Evolutionary conservation across 2,329 filamentous ascomycete genomes (phyloP).

Genomic region (Diplodia sapinea): DNA sequence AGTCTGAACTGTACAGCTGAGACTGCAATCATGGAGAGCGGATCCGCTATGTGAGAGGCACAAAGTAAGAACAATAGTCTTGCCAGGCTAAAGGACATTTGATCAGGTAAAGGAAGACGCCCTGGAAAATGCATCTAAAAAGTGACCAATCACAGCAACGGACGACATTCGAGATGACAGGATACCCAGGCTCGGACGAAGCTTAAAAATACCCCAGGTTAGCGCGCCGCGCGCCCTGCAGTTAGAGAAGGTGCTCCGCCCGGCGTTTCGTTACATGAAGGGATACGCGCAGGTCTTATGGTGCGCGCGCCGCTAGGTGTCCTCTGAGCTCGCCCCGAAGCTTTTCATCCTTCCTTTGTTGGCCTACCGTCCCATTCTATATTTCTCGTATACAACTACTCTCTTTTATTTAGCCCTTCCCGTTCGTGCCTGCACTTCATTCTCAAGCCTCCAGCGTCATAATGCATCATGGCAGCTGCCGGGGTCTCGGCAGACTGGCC

Average conservation of each 20-base stretch:
- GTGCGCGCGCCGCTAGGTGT: conserved; percentile 13
- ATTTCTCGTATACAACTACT: conserved; percentile 1
- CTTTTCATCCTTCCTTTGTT: conserved; percentile 17
- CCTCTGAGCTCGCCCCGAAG: conserved; percentile 8
- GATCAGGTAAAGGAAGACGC: neutral
- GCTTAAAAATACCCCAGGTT: conserved; percentile 8
- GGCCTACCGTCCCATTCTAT: conserved; percentile 2
- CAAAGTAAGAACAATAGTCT: conserved; percentile 11
- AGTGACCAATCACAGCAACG: neutral
- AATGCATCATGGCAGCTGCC: conserved; percentile 26
- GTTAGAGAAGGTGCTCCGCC: neutral
- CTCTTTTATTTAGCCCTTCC: neutral
- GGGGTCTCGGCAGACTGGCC: conserved; percentile 26
- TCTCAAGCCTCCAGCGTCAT: conserved; percentile 12
- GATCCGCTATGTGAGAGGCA: neutral
- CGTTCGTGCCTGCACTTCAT: neutral
- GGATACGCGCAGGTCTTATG: conserved; percentile 24
- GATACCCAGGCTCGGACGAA: conserved; percentile 13
- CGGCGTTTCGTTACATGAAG: conserved; percentile 19
- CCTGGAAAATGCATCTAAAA: conserved; percentile 11
- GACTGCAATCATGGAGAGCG: neutral
- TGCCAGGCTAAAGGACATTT: neutral
- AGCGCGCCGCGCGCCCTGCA: conserved; percentile 18
- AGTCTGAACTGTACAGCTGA: neutral
- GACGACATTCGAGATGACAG: neutral